Conservation (phyloP, 2,329 filamentous ascomycete genomes). For the Claviceps paspali region DNA sequence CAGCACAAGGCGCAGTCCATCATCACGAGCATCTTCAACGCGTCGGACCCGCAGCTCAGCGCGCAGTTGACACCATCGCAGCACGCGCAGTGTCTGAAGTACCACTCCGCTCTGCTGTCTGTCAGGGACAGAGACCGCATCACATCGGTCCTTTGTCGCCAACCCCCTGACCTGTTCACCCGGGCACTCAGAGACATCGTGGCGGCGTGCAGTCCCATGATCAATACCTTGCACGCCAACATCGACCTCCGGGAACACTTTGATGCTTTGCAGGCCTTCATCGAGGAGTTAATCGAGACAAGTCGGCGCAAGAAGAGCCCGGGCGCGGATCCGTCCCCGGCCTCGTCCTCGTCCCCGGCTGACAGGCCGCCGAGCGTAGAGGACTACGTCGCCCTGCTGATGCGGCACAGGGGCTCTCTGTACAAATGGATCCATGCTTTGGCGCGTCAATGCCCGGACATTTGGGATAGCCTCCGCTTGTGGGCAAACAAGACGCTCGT, state of each 20-base stretch:
- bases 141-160: constrained; percentile 48
- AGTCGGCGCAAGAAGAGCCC: constrained; percentile 30
- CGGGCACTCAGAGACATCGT: constrained; percentile 49
- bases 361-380: too few relatives aligned
- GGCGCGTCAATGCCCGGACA: constrained; percentile 49
- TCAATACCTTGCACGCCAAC: constrained; percentile 53
- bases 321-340: too few relatives aligned
- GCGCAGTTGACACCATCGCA: constrained; percentile 39
- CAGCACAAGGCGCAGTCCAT: constrained; percentile 40
- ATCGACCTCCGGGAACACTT: constrained; percentile 58
- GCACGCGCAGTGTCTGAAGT: constrained; percentile 51
- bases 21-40: constrained; percentile 47
- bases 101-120: constrained; percentile 54
- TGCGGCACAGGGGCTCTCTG: constrained; percentile 44
- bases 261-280: constrained; percentile 49
- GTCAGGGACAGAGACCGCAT: constrained; percentile 62
- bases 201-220: constrained; percentile 57
- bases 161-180: constrained; percentile 59
- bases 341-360: too few relatives aligned
- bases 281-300: constrained; percentile 54
- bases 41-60: constrained; percentile 28
- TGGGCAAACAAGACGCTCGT: constrained; percentile 45
- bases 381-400: constrained; percentile 54
- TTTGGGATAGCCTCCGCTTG: constrained; percentile 42
- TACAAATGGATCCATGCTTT: constrained; percentile 61